Evolutionary conservation across 2,329 filamentous ascomycete species (phyloP), one percentile per base, ranked within the genome.

Genomic region (Fusarium sp.): DNA sequence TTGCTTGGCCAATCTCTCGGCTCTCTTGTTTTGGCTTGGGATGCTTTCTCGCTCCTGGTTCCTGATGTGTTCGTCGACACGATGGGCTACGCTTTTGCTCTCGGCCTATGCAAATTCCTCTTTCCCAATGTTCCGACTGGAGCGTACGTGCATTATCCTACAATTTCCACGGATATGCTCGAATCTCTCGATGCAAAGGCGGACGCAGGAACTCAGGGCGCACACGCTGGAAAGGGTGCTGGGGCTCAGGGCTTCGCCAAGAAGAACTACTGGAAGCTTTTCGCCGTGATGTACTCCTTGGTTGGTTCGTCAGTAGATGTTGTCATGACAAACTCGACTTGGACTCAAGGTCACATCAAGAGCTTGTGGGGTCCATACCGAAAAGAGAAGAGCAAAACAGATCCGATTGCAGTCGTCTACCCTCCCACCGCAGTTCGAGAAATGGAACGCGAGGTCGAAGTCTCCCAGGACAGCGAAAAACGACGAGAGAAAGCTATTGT

Each of bases 141-240:
- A 47, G 94, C 96, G 55, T 99, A 99, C 77, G 94, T 98, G 2
- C 96, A 99, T 82, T 99, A 98, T 78, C 96, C 96, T 2, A 98
- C 95, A 59, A 99, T 99, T 57, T 98, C 94, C 5, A 99, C 94
- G 53, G 96, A 99, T 76, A 99, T 99, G 96, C 88, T 99, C 6
- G 87, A 89, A 24, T 95, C 93, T 20, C 88, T 98, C 7, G 88
- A 94, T 72, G 88, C 92, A 11, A 79, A 78, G 11, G 87, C 85
- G 3, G 68, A 81, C 34, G 87, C 84, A 49, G 92, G 90, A 16
- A 79, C 79, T 58, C 91, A 88, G 80, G 92, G 95, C 4, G 85
- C 97, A 59, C 96, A 98, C 78, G 92, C 94, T 7, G 94, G 95
- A 32, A 87, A 92, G 57, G 95, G 94, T 4, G 85, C 84, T 30